Percentiles rank a stretch among this genome's conserved stretches.
These are phyloP conservation scores for Gonium pectorale DNA, from an alignment of 139 green algal species.

Conservation along the genomic window DNA sequence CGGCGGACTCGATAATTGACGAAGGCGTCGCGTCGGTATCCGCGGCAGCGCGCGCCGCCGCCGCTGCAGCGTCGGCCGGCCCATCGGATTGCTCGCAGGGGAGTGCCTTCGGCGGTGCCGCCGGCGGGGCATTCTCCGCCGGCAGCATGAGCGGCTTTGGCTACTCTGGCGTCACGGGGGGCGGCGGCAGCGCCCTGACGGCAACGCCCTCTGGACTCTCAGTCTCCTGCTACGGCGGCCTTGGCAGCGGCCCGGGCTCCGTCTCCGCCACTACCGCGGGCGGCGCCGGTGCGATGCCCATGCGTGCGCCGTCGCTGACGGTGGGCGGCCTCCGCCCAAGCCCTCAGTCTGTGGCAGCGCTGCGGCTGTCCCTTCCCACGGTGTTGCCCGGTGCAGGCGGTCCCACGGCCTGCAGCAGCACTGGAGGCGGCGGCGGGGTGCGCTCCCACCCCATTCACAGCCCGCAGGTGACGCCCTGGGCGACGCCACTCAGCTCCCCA, in stretches of 20 bases:
- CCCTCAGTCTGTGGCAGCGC: not conserved
- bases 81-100: not conserved
- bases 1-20: not conserved
- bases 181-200: not conserved
- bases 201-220: not conserved
- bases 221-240: too few relatives aligned
- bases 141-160: not conserved
- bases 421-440: not conserved
- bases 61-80: not conserved
- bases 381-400: not conserved
- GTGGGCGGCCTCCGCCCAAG: not conserved
- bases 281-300: not conserved
- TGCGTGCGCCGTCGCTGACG: constrained; percentile 1
- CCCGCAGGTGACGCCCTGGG: constrained; percentile 24
- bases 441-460: constrained; percentile 21
- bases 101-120: not conserved
- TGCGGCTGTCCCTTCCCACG: constrained; percentile 2
- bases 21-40: not conserved
- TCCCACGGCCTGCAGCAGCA: not conserved
- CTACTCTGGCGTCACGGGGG: not conserved
- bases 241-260: too few relatives aligned
- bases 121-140: not conserved
- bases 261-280: not conserved
- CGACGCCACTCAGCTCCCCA: constrained; percentile 17
- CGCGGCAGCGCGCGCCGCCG: not conserved